A percentile compares a stretch with the other conserved stretches of the same genome.
phyloP scores from a whole-genome alignment of 192 early-diverging fungal species.

The Rhizophagus prolifer region DNA sequence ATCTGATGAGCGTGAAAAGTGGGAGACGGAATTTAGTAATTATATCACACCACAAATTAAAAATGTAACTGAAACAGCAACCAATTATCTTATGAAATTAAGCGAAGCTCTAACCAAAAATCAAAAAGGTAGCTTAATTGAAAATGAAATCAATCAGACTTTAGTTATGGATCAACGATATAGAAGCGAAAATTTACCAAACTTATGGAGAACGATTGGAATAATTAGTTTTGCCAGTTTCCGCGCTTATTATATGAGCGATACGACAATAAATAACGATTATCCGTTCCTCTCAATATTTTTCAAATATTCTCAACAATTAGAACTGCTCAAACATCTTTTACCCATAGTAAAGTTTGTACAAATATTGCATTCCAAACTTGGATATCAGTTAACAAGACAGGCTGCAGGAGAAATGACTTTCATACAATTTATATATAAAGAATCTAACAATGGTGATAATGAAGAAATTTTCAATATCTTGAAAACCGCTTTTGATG shows the following conservation, averaged over 20 bases:
- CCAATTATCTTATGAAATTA: background rate
- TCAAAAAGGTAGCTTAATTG: background rate
- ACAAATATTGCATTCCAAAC: slow-evolving; percentile 7
- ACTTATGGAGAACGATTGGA: slow-evolving; percentile 23
- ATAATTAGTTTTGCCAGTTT: background rate
- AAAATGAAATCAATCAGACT: slow-evolving; percentile 13
- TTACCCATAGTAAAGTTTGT: slow-evolving; percentile 24
- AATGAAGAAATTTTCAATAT: background rate
- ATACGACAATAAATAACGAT: background rate
- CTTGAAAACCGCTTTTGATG: slow-evolving; percentile 7
- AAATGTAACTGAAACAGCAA: background rate
- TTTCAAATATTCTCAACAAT: slow-evolving; percentile 19
- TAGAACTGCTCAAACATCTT: slow-evolving; percentile 12
- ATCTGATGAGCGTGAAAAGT: background rate
- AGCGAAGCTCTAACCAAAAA: background rate
- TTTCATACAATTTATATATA: slow-evolving; percentile 1
- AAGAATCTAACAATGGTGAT: background rate
- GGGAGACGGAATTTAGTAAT: slow-evolving; percentile 16
- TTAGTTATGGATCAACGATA: background rate
- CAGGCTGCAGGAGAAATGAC: background rate
- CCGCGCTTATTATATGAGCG: background rate
- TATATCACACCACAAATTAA: slow-evolving; percentile 17
- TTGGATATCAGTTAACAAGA: slow-evolving; percentile 18
- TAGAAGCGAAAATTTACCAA: slow-evolving; percentile 1
- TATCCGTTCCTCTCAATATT: slow-evolving; percentile 26